Conservation (phyloP, 2,329 filamentous ascomycete genomes). For the Geosmithia morbida region DNA sequence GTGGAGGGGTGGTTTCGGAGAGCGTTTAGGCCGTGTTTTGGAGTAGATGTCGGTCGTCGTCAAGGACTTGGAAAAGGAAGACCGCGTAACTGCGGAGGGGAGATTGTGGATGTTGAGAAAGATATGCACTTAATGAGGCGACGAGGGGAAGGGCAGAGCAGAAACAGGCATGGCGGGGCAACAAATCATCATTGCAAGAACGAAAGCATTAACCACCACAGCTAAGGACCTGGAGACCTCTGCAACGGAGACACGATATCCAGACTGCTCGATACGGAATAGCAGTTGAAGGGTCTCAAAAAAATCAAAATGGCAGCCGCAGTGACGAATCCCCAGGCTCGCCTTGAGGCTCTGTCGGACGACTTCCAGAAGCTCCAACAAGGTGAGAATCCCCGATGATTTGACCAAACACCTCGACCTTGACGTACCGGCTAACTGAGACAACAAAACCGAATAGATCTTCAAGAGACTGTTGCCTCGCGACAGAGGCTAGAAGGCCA, state of each 20-base stretch:
- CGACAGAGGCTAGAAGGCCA: slow-evolving; percentile 90
- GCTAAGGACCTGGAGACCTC: background rate
- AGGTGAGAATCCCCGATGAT: slow-evolving; percentile 33
- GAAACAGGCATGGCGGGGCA: background rate
- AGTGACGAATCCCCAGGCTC: slow-evolving; percentile 47
- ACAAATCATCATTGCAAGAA: background rate
- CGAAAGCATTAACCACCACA: background rate
- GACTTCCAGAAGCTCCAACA: slow-evolving; percentile 79
- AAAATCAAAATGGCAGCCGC: slow-evolving; percentile 15
- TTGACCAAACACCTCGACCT: background rate
- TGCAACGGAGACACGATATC: background rate
- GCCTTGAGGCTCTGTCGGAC: slow-evolving; percentile 70
- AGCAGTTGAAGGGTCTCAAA: background rate
- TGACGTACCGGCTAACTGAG: background rate
- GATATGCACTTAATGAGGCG: background rate
- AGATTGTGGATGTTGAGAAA: background rate
- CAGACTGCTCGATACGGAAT: background rate
- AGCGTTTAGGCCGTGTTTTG: background rate
- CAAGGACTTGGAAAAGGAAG: background rate
- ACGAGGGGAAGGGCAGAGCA: background rate
- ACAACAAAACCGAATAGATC: slow-evolving; percentile 41
- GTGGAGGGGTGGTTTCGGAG: background rate
- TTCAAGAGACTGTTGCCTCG: slow-evolving; percentile 61
- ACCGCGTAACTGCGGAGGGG: background rate
- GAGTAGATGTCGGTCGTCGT: background rate